phyloP scores from a whole-genome alignment of 23 red algal species.

The Cyanidiococcus yangmingshanensis region DNA sequence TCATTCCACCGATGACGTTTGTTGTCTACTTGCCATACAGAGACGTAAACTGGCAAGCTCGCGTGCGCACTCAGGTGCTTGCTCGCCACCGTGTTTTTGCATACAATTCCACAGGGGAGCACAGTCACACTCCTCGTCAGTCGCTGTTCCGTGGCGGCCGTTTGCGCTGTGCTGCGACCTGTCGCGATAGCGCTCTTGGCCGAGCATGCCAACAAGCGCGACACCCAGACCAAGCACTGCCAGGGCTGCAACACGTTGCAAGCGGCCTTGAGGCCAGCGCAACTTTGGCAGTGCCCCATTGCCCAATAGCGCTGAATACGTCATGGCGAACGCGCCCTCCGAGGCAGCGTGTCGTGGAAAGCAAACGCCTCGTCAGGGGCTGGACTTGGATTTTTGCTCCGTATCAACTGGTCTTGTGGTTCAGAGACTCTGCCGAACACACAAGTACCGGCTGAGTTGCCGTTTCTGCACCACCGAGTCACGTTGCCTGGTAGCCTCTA shows the following conservation, averaged over 20 bases:
- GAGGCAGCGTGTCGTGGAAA: no score
- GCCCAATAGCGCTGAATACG: neutral
- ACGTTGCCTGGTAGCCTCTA: no score
- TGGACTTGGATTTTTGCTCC: no score
- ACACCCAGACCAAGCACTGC: neutral
- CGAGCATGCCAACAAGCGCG: neutral
- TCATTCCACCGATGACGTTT: neutral
- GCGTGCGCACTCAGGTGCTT: neutral
- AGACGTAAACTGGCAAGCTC: neutral
- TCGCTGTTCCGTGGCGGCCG: neutral
- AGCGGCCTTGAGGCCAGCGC: neutral
- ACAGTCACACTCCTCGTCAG: slow-evolving; percentile 4
- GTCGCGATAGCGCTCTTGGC: neutral
- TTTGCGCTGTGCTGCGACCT: neutral
- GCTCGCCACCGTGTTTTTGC: slow-evolving; percentile 1
- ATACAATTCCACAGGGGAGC: slow-evolving; percentile 8
- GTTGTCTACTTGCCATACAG: neutral
- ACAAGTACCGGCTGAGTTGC: no score
- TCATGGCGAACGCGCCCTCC: no score
- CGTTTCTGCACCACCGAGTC: no score
- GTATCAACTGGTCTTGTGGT: no score
- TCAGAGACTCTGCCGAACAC: no score
- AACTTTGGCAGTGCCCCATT: neutral
- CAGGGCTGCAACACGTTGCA: neutral
- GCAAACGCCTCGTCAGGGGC: no score